phyloP scores from a whole-genome alignment of 192 early-diverging fungal species.

The Dispira parvispora region DNA sequence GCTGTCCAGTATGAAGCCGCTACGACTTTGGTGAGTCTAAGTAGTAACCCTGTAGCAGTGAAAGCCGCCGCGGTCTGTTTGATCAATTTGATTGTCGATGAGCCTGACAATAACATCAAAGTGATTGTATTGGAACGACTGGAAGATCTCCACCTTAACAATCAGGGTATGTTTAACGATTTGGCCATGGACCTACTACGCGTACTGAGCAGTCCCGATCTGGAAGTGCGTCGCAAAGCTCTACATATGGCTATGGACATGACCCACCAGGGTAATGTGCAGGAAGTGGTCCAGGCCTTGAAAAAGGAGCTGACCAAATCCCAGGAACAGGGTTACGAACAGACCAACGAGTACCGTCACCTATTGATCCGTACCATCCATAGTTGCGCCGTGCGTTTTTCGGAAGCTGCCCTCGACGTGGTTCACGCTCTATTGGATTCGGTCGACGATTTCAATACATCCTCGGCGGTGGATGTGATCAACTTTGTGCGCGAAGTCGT shows the following conservation, averaged over 20 bases:
- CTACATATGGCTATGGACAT: conserved; percentile 81
- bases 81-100: conserved; percentile 79
- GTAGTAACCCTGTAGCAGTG: conserved; percentile 74
- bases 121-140: conserved; percentile 87
- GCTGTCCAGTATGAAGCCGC: conserved; percentile 98
- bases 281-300: conserved; percentile 79
- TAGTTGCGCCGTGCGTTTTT: conserved; percentile 86
- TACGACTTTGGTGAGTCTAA: conserved; percentile 71
- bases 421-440: conserved; percentile 94
- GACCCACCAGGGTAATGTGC: conserved; percentile 76
- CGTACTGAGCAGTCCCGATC: conserved; percentile 78
- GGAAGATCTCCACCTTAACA: conserved; percentile 74
- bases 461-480: conserved; percentile 81
- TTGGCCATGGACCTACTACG: conserved; percentile 94
- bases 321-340: conserved; percentile 55
- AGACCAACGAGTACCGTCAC: conserved; percentile 86
- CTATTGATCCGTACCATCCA: conserved; percentile 95
- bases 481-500: conserved; percentile 95
- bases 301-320: conserved; percentile 95
- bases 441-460: conserved; percentile 74
- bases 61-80: conserved; percentile 86
- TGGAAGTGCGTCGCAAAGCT: conserved; percentile 84
- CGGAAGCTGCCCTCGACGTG: conserved; percentile 89
- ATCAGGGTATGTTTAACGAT: conserved; percentile 78
- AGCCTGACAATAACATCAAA: conserved; percentile 96